Percentiles rank a stretch among this genome's conserved stretches.
Evolutionary conservation across 257 asterid genomes (phyloP).

Genomic region (Misopates orontium): DNA sequence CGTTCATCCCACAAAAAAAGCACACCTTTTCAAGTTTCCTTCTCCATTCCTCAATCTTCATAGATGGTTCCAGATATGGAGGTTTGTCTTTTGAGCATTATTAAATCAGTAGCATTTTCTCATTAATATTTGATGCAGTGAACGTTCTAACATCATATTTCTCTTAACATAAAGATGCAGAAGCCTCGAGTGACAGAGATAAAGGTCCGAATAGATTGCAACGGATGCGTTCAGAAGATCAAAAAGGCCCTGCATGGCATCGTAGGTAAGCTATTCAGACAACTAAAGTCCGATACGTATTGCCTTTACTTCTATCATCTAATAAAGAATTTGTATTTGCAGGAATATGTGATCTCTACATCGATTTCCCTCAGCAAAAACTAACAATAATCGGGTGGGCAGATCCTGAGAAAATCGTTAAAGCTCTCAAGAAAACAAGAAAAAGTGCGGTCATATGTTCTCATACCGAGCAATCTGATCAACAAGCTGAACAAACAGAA

Average conservation of each 20-base stretch:
- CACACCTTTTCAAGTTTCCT: conserved; percentile 27
- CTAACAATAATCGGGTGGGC: conserved; percentile 76
- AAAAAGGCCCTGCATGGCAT: conserved; percentile 74
- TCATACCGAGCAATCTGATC: conserved; percentile 62
- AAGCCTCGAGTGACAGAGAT: conserved; percentile 66
- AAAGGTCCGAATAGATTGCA: conserved; percentile 83
- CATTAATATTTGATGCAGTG: not conserved
- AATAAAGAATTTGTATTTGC: not conserved
- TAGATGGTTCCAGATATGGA: conserved; percentile 50
- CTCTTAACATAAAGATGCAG: conserved; percentile 42
- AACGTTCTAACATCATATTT: not conserved
- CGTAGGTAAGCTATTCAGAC: conserved; percentile 29
- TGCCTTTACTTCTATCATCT: not conserved
- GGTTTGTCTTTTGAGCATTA: conserved; percentile 39
- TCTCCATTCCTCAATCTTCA: conserved; percentile 24
- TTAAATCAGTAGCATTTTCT: too few species aligned
- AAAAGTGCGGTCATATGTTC: conserved; percentile 70
- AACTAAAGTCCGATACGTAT: not conserved
- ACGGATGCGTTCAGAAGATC: conserved; percentile 84
- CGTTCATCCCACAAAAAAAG: conserved; percentile 29
- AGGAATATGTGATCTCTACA: conserved; percentile 72
- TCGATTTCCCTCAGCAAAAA: conserved; percentile 76
- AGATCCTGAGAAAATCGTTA: conserved; percentile 70
- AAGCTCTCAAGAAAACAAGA: conserved; percentile 76
- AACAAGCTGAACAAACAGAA: conserved; percentile 39